These are phyloP conservation scores for Excoecaria agallocha DNA, from an alignment of 345 rosid species.

Conservation along the genomic window DNA sequence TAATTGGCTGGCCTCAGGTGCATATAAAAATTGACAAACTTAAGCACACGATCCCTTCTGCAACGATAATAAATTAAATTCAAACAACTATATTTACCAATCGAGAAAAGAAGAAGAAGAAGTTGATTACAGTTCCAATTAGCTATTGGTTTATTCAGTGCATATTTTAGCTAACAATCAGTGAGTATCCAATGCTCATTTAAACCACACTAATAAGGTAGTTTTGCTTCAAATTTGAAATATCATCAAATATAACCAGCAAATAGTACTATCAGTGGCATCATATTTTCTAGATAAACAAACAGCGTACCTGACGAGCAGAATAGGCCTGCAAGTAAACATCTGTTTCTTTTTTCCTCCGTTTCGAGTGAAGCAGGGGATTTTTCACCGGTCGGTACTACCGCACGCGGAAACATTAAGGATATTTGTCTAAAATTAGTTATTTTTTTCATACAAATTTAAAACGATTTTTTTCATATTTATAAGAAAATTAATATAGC, in stretches of 20 bases:
- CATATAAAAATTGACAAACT: constrained; percentile 31
- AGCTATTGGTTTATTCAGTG: background rate
- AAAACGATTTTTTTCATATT: no score
- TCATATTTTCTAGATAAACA: constrained; percentile 8
- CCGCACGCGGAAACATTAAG: background rate
- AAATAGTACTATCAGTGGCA: background rate
- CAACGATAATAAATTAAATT: constrained; percentile 1
- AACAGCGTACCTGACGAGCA: constrained; percentile 12
- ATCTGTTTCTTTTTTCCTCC: constrained; percentile 6
- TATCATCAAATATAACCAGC: background rate
- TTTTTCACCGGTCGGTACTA: background rate
- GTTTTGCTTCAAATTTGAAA: background rate
- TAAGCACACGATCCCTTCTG: constrained; percentile 46
- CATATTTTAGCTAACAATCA: background rate
- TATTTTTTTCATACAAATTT: no score
- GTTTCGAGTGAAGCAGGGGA: background rate
- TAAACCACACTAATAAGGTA: background rate
- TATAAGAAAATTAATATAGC: no score
- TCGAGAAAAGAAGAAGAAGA: background rate
- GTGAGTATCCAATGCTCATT: background rate
- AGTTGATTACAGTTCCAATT: background rate
- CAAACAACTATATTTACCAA: background rate
- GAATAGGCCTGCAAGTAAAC: constrained; percentile 10
- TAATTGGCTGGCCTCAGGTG: constrained; percentile 29
- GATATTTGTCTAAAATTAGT: no score